A percentile compares a stretch with the other conserved stretches of the same genome.
Evolutionary conservation across 352 stramenopile species (phyloP).

Genomic region (Thraustochytrium striatum): DNA sequence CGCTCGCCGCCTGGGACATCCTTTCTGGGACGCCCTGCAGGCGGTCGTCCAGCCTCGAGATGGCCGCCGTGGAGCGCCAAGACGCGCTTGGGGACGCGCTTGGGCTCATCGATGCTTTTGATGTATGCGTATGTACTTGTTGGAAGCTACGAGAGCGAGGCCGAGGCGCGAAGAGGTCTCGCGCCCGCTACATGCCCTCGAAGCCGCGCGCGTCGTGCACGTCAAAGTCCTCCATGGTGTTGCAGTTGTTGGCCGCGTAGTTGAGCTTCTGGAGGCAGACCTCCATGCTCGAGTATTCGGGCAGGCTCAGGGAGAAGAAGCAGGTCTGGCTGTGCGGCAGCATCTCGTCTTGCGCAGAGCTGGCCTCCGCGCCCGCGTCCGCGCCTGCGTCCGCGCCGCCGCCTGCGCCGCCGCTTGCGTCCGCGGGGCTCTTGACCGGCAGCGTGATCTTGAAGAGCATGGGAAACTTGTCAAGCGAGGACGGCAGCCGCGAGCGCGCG

Average conservation of each 20-base stretch:
- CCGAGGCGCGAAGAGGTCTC: no score
- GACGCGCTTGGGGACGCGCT: no score
- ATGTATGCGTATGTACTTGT: no score
- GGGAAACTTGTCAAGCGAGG: slow-evolving; percentile 92
- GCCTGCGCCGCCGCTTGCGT: no score
- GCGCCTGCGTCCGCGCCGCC: slow-evolving; percentile 58
- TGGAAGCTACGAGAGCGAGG: no score
- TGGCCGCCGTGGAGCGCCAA: no score
- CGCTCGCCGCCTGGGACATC: no score
- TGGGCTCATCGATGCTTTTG: no score
- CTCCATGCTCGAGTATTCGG: slow-evolving; percentile 58
- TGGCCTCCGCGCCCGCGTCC: background rate
- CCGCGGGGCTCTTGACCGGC: slow-evolving; percentile 51
- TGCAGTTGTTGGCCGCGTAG: slow-evolving; percentile 53
- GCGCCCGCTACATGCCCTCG: background rate
- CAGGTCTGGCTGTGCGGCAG: slow-evolving; percentile 59
- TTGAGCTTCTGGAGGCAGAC: slow-evolving; percentile 56
- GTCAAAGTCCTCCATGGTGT: slow-evolving; percentile 46
- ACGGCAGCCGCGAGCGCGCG: slow-evolving; percentile 90
- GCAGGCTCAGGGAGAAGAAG: slow-evolving; percentile 58
- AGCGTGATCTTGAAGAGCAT: slow-evolving; percentile 82
- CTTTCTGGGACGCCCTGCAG: no score
- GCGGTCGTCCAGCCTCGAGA: no score
- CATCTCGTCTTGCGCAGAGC: slow-evolving; percentile 22
- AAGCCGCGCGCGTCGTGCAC: slow-evolving; percentile 20